These are phyloP conservation scores for Paramecium sexaurelia DNA, from an alignment of 73 alveolate species.

Conservation along the genomic window DNA sequence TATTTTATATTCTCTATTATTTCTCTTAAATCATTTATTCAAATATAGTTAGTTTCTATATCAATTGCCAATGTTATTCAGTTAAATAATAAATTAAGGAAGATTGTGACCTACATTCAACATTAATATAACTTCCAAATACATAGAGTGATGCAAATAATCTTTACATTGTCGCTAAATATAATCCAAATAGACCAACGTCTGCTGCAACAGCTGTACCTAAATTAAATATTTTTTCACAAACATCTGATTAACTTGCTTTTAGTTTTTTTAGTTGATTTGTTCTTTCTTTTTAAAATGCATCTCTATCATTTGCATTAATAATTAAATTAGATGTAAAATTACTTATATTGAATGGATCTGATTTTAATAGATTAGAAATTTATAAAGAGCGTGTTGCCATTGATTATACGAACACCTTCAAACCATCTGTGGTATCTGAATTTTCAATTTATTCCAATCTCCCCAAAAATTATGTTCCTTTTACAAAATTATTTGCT, in stretches of 20 bases:
- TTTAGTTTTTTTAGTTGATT: constrained; percentile 13
- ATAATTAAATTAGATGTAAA: background rate
- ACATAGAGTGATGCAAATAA: background rate
- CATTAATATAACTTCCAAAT: background rate
- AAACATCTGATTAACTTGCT: background rate
- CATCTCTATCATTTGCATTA: background rate
- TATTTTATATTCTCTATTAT: background rate
- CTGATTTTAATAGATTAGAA: background rate
- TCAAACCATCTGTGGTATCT: constrained; percentile 34
- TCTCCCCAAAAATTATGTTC: background rate
- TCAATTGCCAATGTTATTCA: constrained; percentile 47
- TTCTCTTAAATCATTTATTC: constrained; percentile 17
- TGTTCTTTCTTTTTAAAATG: background rate
- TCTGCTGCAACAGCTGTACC: constrained; percentile 44
- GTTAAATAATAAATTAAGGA: background rate
- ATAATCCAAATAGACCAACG: background rate
- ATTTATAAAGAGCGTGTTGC: background rate
- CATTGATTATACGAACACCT: background rate
- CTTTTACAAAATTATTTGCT: constrained; percentile 12
- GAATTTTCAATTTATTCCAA: background rate
- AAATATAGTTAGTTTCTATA: background rate
- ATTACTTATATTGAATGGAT: background rate
- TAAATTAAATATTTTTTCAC: background rate
- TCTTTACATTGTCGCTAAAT: constrained; percentile 5
- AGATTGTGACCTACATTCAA: background rate